Conservation (phyloP, 352 stramenopile genomes). For the Phytophthora cactorum region DNA sequence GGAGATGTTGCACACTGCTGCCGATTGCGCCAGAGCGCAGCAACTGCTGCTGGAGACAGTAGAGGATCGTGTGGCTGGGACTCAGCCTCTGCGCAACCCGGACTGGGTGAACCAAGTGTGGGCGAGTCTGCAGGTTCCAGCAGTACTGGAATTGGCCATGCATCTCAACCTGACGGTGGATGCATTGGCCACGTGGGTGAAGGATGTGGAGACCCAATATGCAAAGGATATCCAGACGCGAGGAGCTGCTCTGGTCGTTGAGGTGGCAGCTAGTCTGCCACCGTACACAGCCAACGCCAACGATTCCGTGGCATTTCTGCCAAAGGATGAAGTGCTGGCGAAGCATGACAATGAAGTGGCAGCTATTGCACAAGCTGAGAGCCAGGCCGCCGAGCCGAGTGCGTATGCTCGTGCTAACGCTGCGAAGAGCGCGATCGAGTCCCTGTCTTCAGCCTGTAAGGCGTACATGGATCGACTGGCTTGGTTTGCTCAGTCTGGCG, state of each 20-base stretch:
- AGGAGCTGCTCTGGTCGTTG: conserved; percentile 14
- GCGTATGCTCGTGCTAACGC: conserved; percentile 43
- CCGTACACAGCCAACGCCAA: conserved; percentile 20
- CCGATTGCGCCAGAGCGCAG: conserved; percentile 13
- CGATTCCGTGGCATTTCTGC: conserved; percentile 25
- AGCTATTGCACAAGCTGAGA: conserved; percentile 27
- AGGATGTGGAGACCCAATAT: conserved; percentile 22
- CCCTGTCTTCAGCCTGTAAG: conserved; percentile 46
- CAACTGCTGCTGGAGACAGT: conserved; percentile 39
- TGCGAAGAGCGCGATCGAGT: conserved; percentile 48
- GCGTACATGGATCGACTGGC: conserved; percentile 47
- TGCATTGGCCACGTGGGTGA: conserved; percentile 46
- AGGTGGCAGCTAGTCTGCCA: conserved; percentile 34
- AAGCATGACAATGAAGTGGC: conserved; percentile 34
- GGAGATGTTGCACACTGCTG: background rate
- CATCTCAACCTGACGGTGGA: conserved; percentile 47
- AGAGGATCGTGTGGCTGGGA: conserved; percentile 30
- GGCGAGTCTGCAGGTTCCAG: conserved; percentile 36
- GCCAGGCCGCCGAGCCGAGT: conserved; percentile 19
- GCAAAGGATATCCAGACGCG: conserved; percentile 25
- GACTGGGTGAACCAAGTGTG: conserved; percentile 43
- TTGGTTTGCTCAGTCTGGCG: conserved; percentile 33
- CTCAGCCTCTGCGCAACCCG: conserved; percentile 22
- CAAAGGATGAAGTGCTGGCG: conserved; percentile 22
- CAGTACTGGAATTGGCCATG: conserved; percentile 40